These are phyloP conservation scores for Elaeis guineensis DNA, from an alignment of 176 grass and related monocot genomes.

Conservation along the genomic window DNA sequence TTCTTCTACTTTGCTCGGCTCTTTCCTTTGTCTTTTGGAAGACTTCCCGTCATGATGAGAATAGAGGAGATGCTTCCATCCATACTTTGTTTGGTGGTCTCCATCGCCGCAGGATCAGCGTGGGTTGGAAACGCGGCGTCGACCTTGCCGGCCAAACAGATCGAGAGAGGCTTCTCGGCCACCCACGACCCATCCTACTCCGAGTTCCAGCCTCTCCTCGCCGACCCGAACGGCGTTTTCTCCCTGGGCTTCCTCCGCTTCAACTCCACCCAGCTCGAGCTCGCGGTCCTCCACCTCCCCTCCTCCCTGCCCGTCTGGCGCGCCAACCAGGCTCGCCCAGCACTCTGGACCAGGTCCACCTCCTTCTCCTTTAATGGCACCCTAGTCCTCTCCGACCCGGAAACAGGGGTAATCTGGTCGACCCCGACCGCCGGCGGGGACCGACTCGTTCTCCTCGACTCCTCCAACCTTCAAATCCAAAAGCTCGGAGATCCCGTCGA, in stretches of 20 bases:
- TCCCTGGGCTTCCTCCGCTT: conserved; percentile 68
- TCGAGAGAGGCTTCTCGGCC: conserved; percentile 53
- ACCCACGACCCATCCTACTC: conserved; percentile 43
- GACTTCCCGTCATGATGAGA: too few species aligned
- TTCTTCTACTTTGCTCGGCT: too few species aligned
- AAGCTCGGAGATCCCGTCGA: conserved; percentile 1
- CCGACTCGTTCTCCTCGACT: conserved; percentile 56
- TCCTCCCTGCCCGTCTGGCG: conserved; percentile 71
- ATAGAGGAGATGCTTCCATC: too few species aligned
- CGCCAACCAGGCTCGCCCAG: conserved; percentile 31
- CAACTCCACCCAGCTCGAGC: conserved; percentile 51
- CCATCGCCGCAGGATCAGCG: too few species aligned
- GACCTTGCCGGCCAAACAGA: conserved; percentile 30
- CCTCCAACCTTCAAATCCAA: conserved; percentile 80
- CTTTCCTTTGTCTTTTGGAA: too few species aligned
- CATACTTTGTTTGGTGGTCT: too few species aligned
- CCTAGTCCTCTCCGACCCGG: conserved; percentile 41
- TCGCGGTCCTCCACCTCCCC: conserved; percentile 68
- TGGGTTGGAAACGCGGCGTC: neutral
- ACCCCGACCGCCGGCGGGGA: conserved; percentile 25
- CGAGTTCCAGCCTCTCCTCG: conserved; percentile 70
- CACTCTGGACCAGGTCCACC: conserved; percentile 26
- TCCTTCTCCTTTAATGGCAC: conserved; percentile 60
- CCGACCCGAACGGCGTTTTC: conserved; percentile 68
- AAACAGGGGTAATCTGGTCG: conserved; percentile 36